Evolutionary conservation across 1,284 basidiomycete species (phyloP).

Genomic region (Ustilago crameri): DNA sequence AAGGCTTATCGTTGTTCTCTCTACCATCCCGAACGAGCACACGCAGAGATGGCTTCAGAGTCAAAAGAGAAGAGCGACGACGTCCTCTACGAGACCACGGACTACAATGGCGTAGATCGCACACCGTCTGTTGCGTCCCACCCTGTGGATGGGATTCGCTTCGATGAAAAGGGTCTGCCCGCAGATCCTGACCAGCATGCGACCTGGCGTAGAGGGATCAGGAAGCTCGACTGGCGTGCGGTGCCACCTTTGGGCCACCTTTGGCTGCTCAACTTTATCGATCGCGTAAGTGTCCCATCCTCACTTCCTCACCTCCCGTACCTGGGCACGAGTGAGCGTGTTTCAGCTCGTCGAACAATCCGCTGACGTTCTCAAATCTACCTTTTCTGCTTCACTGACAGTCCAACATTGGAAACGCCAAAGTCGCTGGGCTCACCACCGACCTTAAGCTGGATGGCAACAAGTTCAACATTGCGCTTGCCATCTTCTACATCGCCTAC

Average conservation of each 20-base stretch:
- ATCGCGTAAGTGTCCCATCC: too few relatives aligned
- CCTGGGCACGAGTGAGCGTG: too few relatives aligned
- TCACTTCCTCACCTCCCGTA: too few relatives aligned
- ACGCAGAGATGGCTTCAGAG: conserved; percentile 15
- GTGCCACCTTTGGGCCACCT: conserved; percentile 51
- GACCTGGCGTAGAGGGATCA: conserved; percentile 25
- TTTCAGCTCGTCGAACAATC: too few relatives aligned
- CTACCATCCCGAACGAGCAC: neutral
- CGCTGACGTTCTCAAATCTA: too few relatives aligned
- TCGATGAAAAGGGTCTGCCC: conserved; percentile 14
- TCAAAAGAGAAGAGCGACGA: conserved; percentile 20
- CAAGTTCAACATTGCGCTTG: conserved; percentile 42
- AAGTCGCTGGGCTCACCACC: conserved; percentile 42
- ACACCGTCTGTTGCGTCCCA: conserved; percentile 3
- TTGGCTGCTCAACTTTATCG: conserved; percentile 51
- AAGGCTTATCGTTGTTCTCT: too few relatives aligned
- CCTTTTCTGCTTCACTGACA: too few relatives aligned
- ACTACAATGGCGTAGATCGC: conserved; percentile 1
- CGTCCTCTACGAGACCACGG: conserved; percentile 20
- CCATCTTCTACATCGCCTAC: conserved; percentile 56
- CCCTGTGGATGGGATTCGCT: conserved; percentile 8
- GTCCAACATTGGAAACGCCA: conserved; percentile 57
- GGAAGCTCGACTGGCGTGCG: conserved; percentile 52
- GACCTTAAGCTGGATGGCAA: conserved; percentile 46
- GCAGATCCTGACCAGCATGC: conserved; percentile 22